A percentile compares a stretch with the other conserved stretches of the same genome.
Evolutionary conservation across 805 yeast species (phyloP).

Genomic region (Kluyveromyces starmeri): DNA sequence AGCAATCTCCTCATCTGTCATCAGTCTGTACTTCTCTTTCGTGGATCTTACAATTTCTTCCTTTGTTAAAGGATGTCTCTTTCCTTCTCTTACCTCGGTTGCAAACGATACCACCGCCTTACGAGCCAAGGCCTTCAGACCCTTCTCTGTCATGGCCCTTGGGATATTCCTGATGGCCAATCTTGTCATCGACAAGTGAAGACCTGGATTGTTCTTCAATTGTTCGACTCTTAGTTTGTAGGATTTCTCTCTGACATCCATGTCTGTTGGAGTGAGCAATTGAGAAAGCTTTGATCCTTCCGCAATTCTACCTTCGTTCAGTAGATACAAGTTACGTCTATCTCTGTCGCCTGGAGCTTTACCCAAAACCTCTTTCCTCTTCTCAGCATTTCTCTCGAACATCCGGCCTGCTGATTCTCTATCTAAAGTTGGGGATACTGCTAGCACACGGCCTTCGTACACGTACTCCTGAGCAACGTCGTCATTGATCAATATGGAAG

Average conservation of each 20-base stretch:
- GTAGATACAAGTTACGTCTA: slow-evolving; percentile 71
- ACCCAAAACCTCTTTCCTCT: slow-evolving; percentile 70
- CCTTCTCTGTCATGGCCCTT: slow-evolving; percentile 80
- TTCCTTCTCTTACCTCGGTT: slow-evolving; percentile 64
- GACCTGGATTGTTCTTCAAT: slow-evolving; percentile 78
- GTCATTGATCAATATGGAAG: slow-evolving; percentile 75
- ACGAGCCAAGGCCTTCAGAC: slow-evolving; percentile 85
- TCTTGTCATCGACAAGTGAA: slow-evolving; percentile 90
- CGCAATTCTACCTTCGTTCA: slow-evolving; percentile 91
- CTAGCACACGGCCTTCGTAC: slow-evolving; percentile 83
- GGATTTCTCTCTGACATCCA: slow-evolving; percentile 83
- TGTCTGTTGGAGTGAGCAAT: slow-evolving; percentile 56
- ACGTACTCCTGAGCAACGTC: slow-evolving; percentile 87
- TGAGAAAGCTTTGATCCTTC: slow-evolving; percentile 71
- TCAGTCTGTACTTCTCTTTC: slow-evolving; percentile 44
- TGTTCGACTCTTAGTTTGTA: slow-evolving; percentile 81
- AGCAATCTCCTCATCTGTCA: slow-evolving; percentile 32
- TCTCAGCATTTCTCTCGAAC: slow-evolving; percentile 62
- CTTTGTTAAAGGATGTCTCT: slow-evolving; percentile 77
- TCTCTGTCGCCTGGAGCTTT: slow-evolving; percentile 74
- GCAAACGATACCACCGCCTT: slow-evolving; percentile 94
- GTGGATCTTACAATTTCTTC: slow-evolving; percentile 82
- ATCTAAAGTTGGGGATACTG: slow-evolving; percentile 78
- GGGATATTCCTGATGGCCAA: slow-evolving; percentile 92
- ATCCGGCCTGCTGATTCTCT: slow-evolving; percentile 71